A percentile compares a stretch with the other conserved stretches of the same genome.
phyloP scores from a whole-genome alignment of 129 eudicot species.

The Kitagawia praeruptora region DNA sequence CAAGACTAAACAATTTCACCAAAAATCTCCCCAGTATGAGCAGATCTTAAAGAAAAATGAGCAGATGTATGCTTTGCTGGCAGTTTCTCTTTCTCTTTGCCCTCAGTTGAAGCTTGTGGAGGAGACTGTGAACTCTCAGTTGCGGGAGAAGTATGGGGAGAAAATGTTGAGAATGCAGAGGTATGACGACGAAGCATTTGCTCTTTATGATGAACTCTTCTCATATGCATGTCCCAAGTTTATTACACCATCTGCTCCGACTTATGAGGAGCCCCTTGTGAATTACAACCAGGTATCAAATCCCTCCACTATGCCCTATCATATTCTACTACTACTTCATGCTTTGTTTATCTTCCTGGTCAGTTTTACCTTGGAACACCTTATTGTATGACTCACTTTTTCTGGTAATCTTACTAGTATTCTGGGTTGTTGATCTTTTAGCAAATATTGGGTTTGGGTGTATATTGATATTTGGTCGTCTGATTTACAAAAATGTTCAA shows the following conservation, averaged over 20 bases:
- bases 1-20: slow-evolving; percentile 89
- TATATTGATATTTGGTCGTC: background rate
- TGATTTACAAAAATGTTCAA: background rate
- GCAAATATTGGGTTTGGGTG: background rate
- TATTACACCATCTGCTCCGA: slow-evolving; percentile 96
- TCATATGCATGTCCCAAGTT: slow-evolving; percentile 97
- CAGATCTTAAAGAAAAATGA: slow-evolving; percentile 95
- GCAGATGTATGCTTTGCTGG: slow-evolving; percentile 97
- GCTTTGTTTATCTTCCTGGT: background rate
- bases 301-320: background rate
- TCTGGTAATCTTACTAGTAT: background rate
- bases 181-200: slow-evolving; percentile 79
- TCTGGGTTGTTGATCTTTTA: background rate
- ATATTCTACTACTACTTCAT: background rate
- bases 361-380: background rate
- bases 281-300: slow-evolving; percentile 77
- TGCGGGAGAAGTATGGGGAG: slow-evolving; percentile 91
- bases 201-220: slow-evolving; percentile 82
- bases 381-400: background rate
- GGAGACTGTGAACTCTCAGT: slow-evolving; percentile 76
- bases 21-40: slow-evolving; percentile 93
- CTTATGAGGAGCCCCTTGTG: slow-evolving; percentile 86
- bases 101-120: slow-evolving; percentile 88
- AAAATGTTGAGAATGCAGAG: slow-evolving; percentile 88
- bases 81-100: slow-evolving; percentile 80